Evolutionary conservation across 2,329 filamentous ascomycete genomes (phyloP).

Genomic region (Beauveria medogensis): DNA sequence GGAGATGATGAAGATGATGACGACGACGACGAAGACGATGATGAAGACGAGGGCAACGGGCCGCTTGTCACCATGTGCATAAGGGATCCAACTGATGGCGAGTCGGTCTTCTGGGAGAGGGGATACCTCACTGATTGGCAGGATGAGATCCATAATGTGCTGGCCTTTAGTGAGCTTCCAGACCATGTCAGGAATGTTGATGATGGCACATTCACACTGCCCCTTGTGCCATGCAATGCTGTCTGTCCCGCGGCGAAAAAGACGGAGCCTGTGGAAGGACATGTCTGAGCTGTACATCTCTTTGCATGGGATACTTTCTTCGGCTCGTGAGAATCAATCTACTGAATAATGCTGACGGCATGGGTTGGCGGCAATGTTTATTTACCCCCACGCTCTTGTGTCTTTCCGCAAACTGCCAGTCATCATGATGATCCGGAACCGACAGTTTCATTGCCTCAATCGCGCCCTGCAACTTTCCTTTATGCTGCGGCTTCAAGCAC

Average conservation of each 20-base stretch:
- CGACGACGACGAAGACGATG: conserved; percentile 10
- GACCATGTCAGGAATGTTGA: conserved; percentile 6
- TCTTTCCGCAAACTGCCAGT: too few relatives aligned
- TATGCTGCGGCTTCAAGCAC: too few relatives aligned
- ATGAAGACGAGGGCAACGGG: neutral
- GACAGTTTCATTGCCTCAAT: too few relatives aligned
- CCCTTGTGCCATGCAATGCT: neutral
- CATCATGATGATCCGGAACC: too few relatives aligned
- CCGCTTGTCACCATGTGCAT: conserved; percentile 13
- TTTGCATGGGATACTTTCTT: neutral
- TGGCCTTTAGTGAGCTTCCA: conserved; percentile 5
- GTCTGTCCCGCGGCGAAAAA: neutral
- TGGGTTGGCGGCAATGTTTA: too few relatives aligned
- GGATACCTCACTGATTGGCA: conserved; percentile 15
- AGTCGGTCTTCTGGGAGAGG: conserved; percentile 10
- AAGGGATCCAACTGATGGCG: conserved; percentile 2
- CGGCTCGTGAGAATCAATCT: neutral
- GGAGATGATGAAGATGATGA: neutral
- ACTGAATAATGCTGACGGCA: neutral
- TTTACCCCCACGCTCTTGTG: too few relatives aligned
- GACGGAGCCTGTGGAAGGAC: too few relatives aligned
- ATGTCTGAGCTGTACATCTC: neutral
- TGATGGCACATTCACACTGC: neutral
- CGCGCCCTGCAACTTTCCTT: too few relatives aligned
- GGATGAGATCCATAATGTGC: conserved; percentile 11